Conservation (phyloP, 257 asterid genomes). For the Coffea canephora region DNA sequence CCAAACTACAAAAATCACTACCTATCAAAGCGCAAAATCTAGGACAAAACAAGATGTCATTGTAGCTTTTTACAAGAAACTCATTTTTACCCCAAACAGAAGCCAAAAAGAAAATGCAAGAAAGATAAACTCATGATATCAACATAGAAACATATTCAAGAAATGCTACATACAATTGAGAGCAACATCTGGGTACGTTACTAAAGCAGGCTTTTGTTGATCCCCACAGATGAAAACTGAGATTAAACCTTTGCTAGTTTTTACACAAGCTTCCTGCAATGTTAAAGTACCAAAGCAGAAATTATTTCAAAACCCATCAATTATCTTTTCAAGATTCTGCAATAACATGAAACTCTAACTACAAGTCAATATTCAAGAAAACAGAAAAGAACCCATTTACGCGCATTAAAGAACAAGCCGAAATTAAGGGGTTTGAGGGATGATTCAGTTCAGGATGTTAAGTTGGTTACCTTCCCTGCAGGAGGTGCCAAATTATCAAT, state of each 20-base stretch:
- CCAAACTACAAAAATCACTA: neutral
- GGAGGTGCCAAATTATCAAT: constrained; percentile 18
- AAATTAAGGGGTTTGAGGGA: neutral
- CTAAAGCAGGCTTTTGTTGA: constrained; percentile 30
- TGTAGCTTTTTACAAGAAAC: neutral
- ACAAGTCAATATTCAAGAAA: neutral
- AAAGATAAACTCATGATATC: neutral
- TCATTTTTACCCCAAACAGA: too few species aligned
- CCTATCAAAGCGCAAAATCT: neutral
- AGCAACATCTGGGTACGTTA: constrained; percentile 36
- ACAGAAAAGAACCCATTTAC: constrained; percentile 4
- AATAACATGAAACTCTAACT: neutral
- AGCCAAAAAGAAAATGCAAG: neutral
- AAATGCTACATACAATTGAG: constrained; percentile 27
- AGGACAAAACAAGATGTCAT: neutral
- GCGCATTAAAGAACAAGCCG: neutral
- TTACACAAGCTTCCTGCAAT: constrained; percentile 32
- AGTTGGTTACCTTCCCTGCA: constrained; percentile 20
- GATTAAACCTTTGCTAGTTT: constrained; percentile 31
- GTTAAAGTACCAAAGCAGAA: neutral
- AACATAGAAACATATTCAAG: neutral
- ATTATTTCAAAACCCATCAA: neutral
- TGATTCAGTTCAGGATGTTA: neutral
- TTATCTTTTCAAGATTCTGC: neutral
- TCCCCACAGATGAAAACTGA: constrained; percentile 31